A percentile compares a stretch with the other conserved stretches of the same genome.
These are phyloP conservation scores for Malus hybrid DNA, from an alignment of 331 rosid species.

Conservation along the genomic window DNA sequence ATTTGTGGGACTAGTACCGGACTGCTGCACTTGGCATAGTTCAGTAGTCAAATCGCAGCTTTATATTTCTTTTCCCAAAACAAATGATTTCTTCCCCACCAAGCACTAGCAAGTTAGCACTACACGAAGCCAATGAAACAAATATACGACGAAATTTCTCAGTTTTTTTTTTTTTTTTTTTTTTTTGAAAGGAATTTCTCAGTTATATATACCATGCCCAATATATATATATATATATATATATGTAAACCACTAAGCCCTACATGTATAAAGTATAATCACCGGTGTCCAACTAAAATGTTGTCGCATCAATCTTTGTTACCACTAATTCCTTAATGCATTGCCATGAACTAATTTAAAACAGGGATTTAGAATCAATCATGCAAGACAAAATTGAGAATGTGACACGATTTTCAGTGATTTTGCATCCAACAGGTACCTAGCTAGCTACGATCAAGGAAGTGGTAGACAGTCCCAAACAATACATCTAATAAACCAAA, in stretches of 20 bases:
- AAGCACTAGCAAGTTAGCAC: not conserved
- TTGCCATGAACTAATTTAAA: not conserved
- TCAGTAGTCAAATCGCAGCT: not conserved
- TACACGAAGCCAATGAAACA: not conserved
- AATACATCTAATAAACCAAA: no score
- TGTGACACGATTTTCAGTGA: not conserved
- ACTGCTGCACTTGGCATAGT: conserved; percentile 1
- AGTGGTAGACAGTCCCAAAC: not conserved
- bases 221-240: no score
- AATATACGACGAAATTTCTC: not conserved
- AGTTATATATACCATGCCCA: not conserved
- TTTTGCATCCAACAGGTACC: not conserved
- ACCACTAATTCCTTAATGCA: conserved; percentile 2
- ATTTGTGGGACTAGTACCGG: not conserved
- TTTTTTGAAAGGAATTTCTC: no score
- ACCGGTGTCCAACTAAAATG: not conserved
- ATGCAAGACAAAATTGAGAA: not conserved
- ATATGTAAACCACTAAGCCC: conserved; percentile 12
- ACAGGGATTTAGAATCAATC: not conserved
- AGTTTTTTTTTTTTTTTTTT: no score
- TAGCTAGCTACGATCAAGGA: not conserved
- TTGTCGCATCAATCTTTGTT: conserved; percentile 14
- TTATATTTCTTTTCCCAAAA: not conserved
- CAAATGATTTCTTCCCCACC: conserved; percentile 10
- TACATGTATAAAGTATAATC: not conserved